These are phyloP conservation scores for Trametes cingulata DNA, from an alignment of 768 basidiomycete species.

Conservation along the genomic window DNA sequence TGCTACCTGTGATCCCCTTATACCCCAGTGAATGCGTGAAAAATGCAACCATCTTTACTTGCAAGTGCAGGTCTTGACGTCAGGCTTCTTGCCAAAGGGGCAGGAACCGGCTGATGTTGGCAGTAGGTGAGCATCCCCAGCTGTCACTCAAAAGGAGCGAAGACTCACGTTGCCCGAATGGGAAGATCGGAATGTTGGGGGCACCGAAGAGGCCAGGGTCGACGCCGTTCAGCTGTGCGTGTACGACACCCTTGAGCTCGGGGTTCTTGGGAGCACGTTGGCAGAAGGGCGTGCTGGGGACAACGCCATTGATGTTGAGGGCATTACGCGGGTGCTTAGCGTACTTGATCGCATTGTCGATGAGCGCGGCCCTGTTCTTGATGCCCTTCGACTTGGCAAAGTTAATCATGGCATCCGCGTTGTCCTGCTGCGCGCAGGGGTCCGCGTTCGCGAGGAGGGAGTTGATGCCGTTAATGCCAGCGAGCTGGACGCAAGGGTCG, in stretches of 20 bases:
- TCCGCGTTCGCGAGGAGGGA: slow-evolving; percentile 47
- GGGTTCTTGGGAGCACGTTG: slow-evolving; percentile 53
- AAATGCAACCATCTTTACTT: neutral
- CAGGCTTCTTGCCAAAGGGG: slow-evolving; percentile 44
- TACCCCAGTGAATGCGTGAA: no score
- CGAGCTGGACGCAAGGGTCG: slow-evolving; percentile 45
- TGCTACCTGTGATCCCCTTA: no score
- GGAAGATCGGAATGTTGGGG: slow-evolving; percentile 45
- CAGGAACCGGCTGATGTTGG: slow-evolving; percentile 42
- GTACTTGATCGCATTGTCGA: slow-evolving; percentile 45
- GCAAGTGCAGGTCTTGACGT: slow-evolving; percentile 45
- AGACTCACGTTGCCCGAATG: slow-evolving; percentile 46
- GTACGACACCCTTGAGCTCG: slow-evolving; percentile 50
- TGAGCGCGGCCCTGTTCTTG: slow-evolving; percentile 40
- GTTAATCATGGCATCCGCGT: slow-evolving; percentile 51
- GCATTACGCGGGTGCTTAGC: slow-evolving; percentile 46
- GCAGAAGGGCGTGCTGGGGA: slow-evolving; percentile 54
- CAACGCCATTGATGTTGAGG: slow-evolving; percentile 42
- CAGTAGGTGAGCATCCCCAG: neutral
- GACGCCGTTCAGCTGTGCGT: slow-evolving; percentile 44
- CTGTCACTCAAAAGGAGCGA: no score
- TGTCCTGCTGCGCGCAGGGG: slow-evolving; percentile 50
- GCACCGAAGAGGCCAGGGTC: slow-evolving; percentile 55
- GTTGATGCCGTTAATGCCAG: slow-evolving; percentile 42
- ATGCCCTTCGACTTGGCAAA: slow-evolving; percentile 50